These are phyloP conservation scores for Elaeis oleifera DNA, from an alignment of 202 grass and related monocot genomes.

Conservation along the genomic window DNA sequence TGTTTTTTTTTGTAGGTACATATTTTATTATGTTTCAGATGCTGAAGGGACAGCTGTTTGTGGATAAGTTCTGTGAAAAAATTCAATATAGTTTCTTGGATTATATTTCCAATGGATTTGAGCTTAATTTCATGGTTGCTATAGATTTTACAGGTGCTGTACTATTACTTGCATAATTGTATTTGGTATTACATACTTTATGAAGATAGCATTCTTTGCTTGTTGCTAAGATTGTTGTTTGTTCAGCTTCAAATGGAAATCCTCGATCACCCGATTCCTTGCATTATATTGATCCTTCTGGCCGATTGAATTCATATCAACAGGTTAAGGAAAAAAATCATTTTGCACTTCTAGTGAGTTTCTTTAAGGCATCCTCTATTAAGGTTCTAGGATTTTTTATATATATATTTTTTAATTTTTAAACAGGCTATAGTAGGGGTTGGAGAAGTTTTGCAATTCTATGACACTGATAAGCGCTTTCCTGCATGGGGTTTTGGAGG, in stretches of 20 bases:
- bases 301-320: conserved; percentile 85
- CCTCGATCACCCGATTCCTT: conserved; percentile 62
- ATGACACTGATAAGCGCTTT: conserved; percentile 77
- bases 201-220: neutral
- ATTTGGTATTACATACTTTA: too few species aligned
- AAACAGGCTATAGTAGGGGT: conserved; percentile 74
- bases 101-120: conserved; percentile 91
- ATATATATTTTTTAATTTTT: neutral
- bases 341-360: too few species aligned
- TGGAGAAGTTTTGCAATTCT: conserved; percentile 89
- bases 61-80: conserved; percentile 70
- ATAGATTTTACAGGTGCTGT: conserved; percentile 89
- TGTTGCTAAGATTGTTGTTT: conserved; percentile 16
- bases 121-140: conserved; percentile 97
- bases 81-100: conserved; percentile 93
- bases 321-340: conserved; percentile 33
- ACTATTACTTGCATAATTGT: neutral
- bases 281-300: conserved; percentile 91
- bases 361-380: too few species aligned
- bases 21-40: conserved; percentile 31
- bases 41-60: conserved; percentile 80
- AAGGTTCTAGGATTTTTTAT: neutral
- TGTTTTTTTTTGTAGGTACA: neutral
- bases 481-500: conserved; percentile 96
- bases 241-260: conserved; percentile 88